These are phyloP conservation scores for Boletus pseudopeckii DNA, from an alignment of 768 basidiomycete species.

Conservation along the genomic window DNA sequence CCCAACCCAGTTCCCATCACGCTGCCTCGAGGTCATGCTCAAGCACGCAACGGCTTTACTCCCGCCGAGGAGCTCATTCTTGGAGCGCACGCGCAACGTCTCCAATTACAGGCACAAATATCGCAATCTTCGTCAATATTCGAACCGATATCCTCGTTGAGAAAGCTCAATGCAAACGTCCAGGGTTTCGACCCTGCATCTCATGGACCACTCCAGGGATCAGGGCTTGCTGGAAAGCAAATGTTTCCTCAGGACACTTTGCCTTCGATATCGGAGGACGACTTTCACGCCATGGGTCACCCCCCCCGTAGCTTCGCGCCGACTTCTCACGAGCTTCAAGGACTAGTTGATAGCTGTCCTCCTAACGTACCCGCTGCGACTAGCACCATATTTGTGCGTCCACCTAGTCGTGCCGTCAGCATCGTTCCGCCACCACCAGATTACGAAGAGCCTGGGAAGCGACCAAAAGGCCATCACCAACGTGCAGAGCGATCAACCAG, in stretches of 20 bases:
- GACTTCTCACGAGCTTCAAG: neutral
- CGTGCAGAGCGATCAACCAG: constrained; percentile 3
- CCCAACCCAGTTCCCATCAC: constrained; percentile 5
- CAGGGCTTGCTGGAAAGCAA: constrained; percentile 3
- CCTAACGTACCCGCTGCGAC: neutral
- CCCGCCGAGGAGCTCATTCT: constrained; percentile 67
- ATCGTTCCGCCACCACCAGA: constrained; percentile 29
- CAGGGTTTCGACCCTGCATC: constrained; percentile 4
- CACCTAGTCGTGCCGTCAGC: constrained; percentile 29
- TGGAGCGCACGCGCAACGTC: constrained; percentile 43
- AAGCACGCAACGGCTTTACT: constrained; percentile 57
- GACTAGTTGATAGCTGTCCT: neutral
- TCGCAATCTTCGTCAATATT: constrained; percentile 8
- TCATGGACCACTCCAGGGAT: neutral
- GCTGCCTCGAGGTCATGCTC: constrained; percentile 27
- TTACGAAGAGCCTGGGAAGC: constrained; percentile 16
- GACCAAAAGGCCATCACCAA: constrained; percentile 11
- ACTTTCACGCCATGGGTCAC: constrained; percentile 31
- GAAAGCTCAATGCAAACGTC: constrained; percentile 6
- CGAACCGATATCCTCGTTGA: constrained; percentile 5
- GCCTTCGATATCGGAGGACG: constrained; percentile 35
- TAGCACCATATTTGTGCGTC: constrained; percentile 16
- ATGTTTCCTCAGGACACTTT: constrained; percentile 20
- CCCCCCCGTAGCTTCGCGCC: constrained; percentile 3
- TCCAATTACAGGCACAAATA: constrained; percentile 17